Base-by-base conservation (phyloP, 164 flowering plant genomes). In the Annona squamosa region DNA sequence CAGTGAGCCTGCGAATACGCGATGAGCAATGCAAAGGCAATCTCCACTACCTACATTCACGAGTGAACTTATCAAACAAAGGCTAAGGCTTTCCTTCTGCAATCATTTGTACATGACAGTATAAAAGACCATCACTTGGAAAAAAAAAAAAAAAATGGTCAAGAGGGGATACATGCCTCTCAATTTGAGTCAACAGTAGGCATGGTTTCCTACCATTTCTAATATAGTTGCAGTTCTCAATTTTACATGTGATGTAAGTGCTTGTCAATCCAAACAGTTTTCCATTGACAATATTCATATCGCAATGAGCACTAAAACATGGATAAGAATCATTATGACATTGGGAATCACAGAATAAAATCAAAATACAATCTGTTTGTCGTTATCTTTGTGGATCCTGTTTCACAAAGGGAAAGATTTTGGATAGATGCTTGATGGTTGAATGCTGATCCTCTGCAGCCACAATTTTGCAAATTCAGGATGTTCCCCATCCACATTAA, bases 11-110 rank as follows among this genome's bases (percentile, higher is more conserved):
- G 89, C 84, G 77, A 89, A 89, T 19, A 78, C 88, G 63, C 76
- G 79, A 78, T 89, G 92, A 77, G 87, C 88, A 67, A 89, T 84
- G 74, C 93, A 87, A 19, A 75, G 85, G 78, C 90, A 89, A 77
- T 87, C 89, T 74, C 81, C 79, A 74, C 62, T 77, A 76, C 81
- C 90, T 86, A 84, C 61, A 70, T 41, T 72, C 74, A 10, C 68
- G 48, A 64, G 56, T 26, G 13, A 37, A 62, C n/a, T 56, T 48
- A 67, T 65, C 72, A 70, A 61, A 26, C 46, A 26, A 5, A 42
- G 45, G 46, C 37, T 26, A 26, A 26, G 37, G 37, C n/a, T 26
- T 26, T 26, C 37, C 37, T 26, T 26, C 37, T 26, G 37, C 37
- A 26, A 26, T 26, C 37, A 26, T 26, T 26, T 26, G 37, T 26